Evolutionary conservation across 257 asterid species (phyloP).

Genomic region (Handroanthus guayacan): DNA sequence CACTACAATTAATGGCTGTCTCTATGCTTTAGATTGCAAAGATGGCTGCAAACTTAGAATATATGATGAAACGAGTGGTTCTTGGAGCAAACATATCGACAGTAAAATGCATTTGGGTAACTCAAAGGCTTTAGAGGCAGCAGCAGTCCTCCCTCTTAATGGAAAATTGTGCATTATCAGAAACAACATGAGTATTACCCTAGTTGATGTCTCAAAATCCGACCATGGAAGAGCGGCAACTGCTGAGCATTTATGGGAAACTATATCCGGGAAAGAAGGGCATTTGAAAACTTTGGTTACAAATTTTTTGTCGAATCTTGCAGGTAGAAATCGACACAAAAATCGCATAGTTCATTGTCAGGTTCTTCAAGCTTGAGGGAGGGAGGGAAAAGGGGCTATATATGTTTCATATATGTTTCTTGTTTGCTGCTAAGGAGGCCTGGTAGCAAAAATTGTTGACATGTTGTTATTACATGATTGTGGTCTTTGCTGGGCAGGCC

Average conservation of each 20-base stretch:
- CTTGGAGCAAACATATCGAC: constrained; percentile 50
- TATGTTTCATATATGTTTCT: background rate
- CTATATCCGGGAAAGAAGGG: constrained; percentile 47
- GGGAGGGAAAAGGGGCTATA: background rate
- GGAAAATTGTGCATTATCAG: constrained; percentile 52
- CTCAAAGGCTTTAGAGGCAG: constrained; percentile 52
- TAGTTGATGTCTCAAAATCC: constrained; percentile 46
- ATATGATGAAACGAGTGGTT: constrained; percentile 43
- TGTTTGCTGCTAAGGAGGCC: background rate
- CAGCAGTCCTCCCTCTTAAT: constrained; percentile 47
- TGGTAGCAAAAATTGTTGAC: constrained; percentile 18
- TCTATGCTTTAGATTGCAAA: constrained; percentile 46
- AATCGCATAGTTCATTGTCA: constrained; percentile 49
- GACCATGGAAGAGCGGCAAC: constrained; percentile 32
- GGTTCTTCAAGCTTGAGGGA: constrained; percentile 51
- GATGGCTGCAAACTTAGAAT: constrained; percentile 54
- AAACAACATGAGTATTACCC: constrained; percentile 50
- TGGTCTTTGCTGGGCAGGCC: constrained; percentile 3
- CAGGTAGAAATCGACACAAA: constrained; percentile 43
- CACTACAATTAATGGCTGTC: constrained; percentile 40
- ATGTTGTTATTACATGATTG: background rate
- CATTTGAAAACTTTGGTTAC: constrained; percentile 46
- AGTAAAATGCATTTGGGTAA: constrained; percentile 52
- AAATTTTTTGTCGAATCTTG: constrained; percentile 49
- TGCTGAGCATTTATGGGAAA: constrained; percentile 51